Conservation (phyloP, 1,284 basidiomycete genomes). For the Termitomyces sp. region DNA sequence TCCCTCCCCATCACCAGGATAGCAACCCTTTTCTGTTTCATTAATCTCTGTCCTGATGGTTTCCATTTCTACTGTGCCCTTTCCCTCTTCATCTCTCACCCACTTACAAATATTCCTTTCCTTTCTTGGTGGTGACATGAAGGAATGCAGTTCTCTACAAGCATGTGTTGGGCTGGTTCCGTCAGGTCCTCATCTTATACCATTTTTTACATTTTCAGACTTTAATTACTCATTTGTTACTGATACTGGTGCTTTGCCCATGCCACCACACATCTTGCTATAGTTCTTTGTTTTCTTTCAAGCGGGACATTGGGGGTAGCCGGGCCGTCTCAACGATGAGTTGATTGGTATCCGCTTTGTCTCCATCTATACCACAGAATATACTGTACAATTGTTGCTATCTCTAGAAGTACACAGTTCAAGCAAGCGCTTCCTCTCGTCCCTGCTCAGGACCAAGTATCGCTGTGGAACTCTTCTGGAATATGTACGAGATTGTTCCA, state of each 20-base stretch:
- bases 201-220: too few species aligned
- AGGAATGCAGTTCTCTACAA: constrained; percentile 4
- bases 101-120: too few species aligned
- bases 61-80: too few species aligned
- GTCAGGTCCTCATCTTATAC: constrained; percentile 16
- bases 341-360: constrained; percentile 9
- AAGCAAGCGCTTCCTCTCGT: constrained; percentile 5
- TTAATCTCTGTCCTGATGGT: too few species aligned
- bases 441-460: constrained; percentile 1
- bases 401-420: background rate
- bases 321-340: background rate
- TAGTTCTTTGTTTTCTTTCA: too few species aligned
- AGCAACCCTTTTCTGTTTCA: too few species aligned
- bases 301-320: constrained; percentile 12
- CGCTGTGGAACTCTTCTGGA: constrained; percentile 47
- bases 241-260: too few species aligned
- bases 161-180: constrained; percentile 12
- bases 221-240: too few species aligned
- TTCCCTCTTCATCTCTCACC: too few species aligned
- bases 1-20: too few species aligned
- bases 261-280: too few species aligned
- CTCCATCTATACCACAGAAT: constrained; percentile 6
- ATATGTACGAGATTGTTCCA: constrained; percentile 67
- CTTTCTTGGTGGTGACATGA: too few species aligned
- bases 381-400: background rate